A percentile compares a stretch with the other conserved stretches of the same genome.
These are phyloP conservation scores for Aspergillus affinis DNA, from an alignment of 495 filamentous ascomycete species.

Conservation along the genomic window DNA sequence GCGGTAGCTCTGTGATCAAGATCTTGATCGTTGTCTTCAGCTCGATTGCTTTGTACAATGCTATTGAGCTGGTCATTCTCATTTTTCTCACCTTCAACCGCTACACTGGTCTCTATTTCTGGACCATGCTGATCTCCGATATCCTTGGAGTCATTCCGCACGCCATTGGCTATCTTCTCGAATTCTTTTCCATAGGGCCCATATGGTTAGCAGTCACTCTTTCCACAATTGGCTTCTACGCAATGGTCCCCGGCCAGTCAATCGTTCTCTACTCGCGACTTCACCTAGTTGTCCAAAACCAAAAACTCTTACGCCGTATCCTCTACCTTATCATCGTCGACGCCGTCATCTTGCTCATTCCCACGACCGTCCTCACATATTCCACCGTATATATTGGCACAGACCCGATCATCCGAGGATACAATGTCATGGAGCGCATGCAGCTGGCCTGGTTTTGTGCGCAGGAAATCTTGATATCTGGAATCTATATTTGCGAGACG, in stretches of 20 bases:
- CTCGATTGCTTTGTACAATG: conserved; percentile 52
- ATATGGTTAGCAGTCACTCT: conserved; percentile 39
- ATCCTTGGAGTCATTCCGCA: conserved; percentile 48
- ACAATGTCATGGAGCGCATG: conserved; percentile 57
- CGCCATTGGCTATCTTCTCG: conserved; percentile 53
- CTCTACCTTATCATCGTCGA: conserved; percentile 58
- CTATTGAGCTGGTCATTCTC: conserved; percentile 47
- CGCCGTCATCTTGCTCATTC: conserved; percentile 46
- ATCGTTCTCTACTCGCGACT: conserved; percentile 67
- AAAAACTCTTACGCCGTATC: conserved; percentile 47
- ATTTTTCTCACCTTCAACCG: conserved; percentile 50
- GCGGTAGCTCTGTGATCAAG: conserved; percentile 26
- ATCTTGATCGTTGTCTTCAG: conserved; percentile 50
- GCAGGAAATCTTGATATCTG: conserved; percentile 58
- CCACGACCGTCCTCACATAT: conserved; percentile 55
- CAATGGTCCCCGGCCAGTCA: conserved; percentile 66
- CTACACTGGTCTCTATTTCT: conserved; percentile 50
- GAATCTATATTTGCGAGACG: conserved; percentile 56
- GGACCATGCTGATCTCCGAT: conserved; percentile 40
- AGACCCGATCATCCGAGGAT: conserved; percentile 37
- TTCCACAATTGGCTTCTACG: conserved; percentile 55
- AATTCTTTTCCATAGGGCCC: conserved; percentile 48
- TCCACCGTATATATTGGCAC: conserved; percentile 34
- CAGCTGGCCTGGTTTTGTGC: conserved; percentile 59
- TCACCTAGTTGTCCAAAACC: conserved; percentile 55